Base-by-base conservation (phyloP, 805 yeast genomes). In the Scheffersomyces spartinae region DNA sequence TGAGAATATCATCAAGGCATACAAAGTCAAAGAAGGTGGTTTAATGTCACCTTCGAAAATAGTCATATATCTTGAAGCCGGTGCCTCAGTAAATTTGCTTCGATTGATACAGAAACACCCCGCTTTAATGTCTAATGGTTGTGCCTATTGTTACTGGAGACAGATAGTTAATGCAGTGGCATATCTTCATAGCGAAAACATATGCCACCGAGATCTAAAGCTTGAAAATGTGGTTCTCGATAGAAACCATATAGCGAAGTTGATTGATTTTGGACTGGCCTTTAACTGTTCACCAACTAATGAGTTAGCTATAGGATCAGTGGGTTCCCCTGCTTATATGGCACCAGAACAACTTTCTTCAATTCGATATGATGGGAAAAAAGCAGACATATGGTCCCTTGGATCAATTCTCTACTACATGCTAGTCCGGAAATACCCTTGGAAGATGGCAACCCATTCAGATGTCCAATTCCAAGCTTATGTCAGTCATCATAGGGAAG, bases 171-270 rank as follows among this genome's bases (percentile, higher is more conserved):
- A 21, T 3, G 72, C 60, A 0, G 36, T 69, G 4, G 10, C 23
- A 2, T 58, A 53, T 36, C 31, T 69, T 21, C 74, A 69, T 7
- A 24, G 27, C 2, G 17, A 27, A 4, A 42, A 45, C 13, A 34
- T 64, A 9, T 58, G 64, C 31, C 75, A 69, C 38, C 47, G 74
- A 20, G 76, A 69, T 43, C 38, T 69, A 26, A 69, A 69, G 41
- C 46, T 62, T 13, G 67, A 56, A 15, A 69, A 69, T 32, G 35
- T 68, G 24, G 53, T 67, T 17, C 25, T 67, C 12, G 49, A 39
- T 23, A 13, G 11, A 1, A 23, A 32, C 9, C 55, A 55, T 0
- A 24, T 29, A 2, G 34, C 66, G 21, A 68, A 68, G 37, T 33
- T 69, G 11, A 61, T 69, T 17, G 76, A 69, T 32, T 55, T 55